Percentiles rank a stretch among this genome's conserved stretches.
These are phyloP conservation scores for Ascochyta pisi DNA, from an alignment of 2,329 filamentous ascomycete species.

Conservation along the genomic window DNA sequence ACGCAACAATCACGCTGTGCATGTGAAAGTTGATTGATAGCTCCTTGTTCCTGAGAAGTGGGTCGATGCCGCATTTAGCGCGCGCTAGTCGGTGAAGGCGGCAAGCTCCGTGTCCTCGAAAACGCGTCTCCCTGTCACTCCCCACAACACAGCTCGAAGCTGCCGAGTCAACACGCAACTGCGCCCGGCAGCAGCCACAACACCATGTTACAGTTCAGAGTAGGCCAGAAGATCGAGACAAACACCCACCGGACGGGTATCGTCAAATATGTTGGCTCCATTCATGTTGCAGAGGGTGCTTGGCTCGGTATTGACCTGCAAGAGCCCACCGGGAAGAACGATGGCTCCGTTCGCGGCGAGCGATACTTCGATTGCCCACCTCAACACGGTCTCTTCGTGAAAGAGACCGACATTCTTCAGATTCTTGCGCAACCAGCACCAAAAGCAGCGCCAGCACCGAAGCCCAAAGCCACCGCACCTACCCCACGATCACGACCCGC, in stretches of 20 bases:
- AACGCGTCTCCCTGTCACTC: conserved; percentile 13
- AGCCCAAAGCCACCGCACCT: conserved; percentile 22
- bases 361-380: conserved; percentile 83
- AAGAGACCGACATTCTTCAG: conserved; percentile 71
- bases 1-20: neutral
- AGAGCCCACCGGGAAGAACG: conserved; percentile 85
- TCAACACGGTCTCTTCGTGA: conserved; percentile 83
- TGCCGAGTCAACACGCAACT: conserved; percentile 17
- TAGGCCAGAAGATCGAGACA: conserved; percentile 79
- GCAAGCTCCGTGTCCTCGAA: conserved; percentile 12
- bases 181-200: conserved; percentile 12
- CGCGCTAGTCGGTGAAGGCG: conserved; percentile 14
- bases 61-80: neutral
- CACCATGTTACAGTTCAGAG: conserved; percentile 38
- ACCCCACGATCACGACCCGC: conserved; percentile 31
- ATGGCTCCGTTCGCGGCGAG: conserved; percentile 86
- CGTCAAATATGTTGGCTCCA: conserved; percentile 81
- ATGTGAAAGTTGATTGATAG: neutral
- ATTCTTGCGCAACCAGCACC: conserved; percentile 55
- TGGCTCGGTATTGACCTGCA: conserved; percentile 93
- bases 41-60: neutral
- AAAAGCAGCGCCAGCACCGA: conserved; percentile 15
- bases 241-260: conserved; percentile 77
- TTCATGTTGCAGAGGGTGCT: conserved; percentile 80
- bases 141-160: conserved; percentile 16